These are phyloP conservation scores for Podaxis sp. DNA, from an alignment of 768 basidiomycete genomes.

Conservation along the genomic window DNA sequence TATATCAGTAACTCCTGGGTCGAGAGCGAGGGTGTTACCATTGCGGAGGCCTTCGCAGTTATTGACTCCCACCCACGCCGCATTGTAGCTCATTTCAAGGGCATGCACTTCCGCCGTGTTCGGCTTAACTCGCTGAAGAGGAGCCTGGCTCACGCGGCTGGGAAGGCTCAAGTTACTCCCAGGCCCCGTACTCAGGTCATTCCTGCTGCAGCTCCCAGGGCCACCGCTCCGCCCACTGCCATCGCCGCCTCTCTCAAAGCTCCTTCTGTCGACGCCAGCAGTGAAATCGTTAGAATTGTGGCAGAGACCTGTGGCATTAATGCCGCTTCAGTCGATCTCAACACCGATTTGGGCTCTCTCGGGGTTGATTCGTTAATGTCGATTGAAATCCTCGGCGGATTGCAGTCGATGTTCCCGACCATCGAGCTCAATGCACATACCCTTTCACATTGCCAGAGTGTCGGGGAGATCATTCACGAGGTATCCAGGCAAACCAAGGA, in stretches of 20 bases:
- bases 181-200: not conserved
- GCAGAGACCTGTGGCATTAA: conserved; percentile 42
- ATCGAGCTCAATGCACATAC: conserved; percentile 28
- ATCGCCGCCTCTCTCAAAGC: not conserved
- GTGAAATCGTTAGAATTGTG: conserved; percentile 36
- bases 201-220: not conserved
- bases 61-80: conserved; percentile 49
- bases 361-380: conserved; percentile 67
- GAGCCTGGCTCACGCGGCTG: conserved; percentile 38
- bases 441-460: conserved; percentile 34
- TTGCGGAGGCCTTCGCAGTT: conserved; percentile 28
- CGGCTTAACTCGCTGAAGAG: conserved; percentile 49
- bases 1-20: conserved; percentile 15
- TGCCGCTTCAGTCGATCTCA: conserved; percentile 30
- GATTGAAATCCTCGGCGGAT: conserved; percentile 49
- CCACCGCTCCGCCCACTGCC: not conserved
- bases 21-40: conserved; percentile 14
- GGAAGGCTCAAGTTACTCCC: conserved; percentile 8
- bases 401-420: conserved; percentile 36
- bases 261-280: conserved; percentile 22
- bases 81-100: conserved; percentile 57
- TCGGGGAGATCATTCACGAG: conserved; percentile 35
- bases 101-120: conserved; percentile 58
- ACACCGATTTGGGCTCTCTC: conserved; percentile 47
- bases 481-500: conserved; percentile 22